Base-by-base conservation (phyloP, 2,329 filamentous ascomycete species). In the Penicillium sp. region DNA sequence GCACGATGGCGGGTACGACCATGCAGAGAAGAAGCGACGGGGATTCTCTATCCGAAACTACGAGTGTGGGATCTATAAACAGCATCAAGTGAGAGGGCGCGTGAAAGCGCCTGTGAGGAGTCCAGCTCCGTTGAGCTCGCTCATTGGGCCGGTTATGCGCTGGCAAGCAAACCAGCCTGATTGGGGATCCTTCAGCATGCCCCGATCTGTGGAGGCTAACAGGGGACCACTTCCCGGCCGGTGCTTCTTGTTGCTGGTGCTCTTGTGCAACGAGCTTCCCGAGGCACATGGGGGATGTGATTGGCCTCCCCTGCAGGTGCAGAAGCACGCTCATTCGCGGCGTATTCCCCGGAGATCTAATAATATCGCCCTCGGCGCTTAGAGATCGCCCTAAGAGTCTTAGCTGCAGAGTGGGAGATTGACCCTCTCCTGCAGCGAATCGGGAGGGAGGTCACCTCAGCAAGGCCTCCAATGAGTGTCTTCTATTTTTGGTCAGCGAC, bases 61-160 rank as follows among this genome's bases (percentile, higher is more conserved):
- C 35, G 46, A 49, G 55, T 50, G 60, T 58, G 45, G 50, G 49
- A 55, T 45, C 60, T 62, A 62, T 62, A 54, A 62, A 62, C 56
- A 58, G 55, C 49, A 13, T 50, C 60, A 46, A 62, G 55, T 62
- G 50, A 58, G 21, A 52, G 30, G 45, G 35, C 52, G 13, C 19
- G n/a, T 45, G 23, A 58, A 62, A 51, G 60, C 60, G 60, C 60
- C 50, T 45, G 46, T 56, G 60, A 47, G 45, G 50, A 46, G 46
- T 19, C 26, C 17, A 47, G 55, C 45, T n/a, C 46, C 5, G 51
- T 38, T 45, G 35, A 58, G 60, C 55, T 62, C 49, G 49, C 44
- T n/a, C 38, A 62, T 62, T 62, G 60, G 60, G 23, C 23, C 21
- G n/a, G n/a, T 29, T 58, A 62, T 62, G 60, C 60, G 60, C 60